A percentile compares a stretch with the other conserved stretches of the same genome.
Evolutionary conservation across 1,284 basidiomycete genomes (phyloP).

Genomic region (Inonotus hispidus): DNA sequence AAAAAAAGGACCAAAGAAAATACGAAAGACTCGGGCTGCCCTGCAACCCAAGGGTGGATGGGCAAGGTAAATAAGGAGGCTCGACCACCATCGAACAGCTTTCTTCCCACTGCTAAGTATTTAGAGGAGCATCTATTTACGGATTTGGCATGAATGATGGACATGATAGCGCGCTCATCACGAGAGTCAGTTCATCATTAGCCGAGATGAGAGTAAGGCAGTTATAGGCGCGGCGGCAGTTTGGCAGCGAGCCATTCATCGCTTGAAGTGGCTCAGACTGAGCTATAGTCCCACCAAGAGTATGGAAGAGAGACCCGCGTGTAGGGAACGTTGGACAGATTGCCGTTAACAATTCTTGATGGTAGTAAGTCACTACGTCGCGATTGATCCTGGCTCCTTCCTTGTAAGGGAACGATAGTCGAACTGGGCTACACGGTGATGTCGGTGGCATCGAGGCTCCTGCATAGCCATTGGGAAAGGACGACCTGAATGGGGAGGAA

Average conservation of each 20-base stretch:
- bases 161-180: not conserved
- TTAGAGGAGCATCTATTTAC: slow-evolving; percentile 11
- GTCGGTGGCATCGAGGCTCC: not conserved
- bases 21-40: slow-evolving; percentile 14
- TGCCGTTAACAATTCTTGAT: not conserved
- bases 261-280: not conserved
- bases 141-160: not conserved
- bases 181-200: slow-evolving; percentile 7
- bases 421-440: not conserved
- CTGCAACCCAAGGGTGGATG: slow-evolving; percentile 16
- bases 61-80: slow-evolving; percentile 8
- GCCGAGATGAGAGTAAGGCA: not conserved
- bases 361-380: not conserved
- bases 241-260: not conserved
- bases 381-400: not conserved
- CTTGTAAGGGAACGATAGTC: not conserved
- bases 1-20: slow-evolving; percentile 5
- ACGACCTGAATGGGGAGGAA: not conserved
- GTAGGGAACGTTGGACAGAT: not conserved
- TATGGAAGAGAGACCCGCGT: not conserved
- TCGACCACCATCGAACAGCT: slow-evolving; percentile 6
- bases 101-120: slow-evolving; percentile 1
- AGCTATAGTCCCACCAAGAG: too few relatives aligned
- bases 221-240: slow-evolving; percentile 6
- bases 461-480: not conserved